phyloP scores from a whole-genome alignment of 305 asterid species.

The Coffea humblotiana region DNA sequence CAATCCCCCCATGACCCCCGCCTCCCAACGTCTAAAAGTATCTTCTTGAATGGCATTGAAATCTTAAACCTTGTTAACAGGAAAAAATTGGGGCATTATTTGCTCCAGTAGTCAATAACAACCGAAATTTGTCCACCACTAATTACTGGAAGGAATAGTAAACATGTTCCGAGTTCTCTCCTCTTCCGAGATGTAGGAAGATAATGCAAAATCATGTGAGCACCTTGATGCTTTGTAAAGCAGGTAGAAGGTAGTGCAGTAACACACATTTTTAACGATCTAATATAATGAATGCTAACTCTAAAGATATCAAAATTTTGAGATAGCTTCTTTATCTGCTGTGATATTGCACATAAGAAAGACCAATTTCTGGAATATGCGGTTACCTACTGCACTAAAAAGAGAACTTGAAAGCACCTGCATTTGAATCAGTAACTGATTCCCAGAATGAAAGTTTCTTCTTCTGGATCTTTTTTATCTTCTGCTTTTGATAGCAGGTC shows the following conservation, averaged over 20 bases:
- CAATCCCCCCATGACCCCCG: too few species aligned
- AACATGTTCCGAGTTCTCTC: background rate
- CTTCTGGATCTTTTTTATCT: conserved; percentile 51
- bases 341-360: background rate
- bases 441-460: conserved; percentile 88
- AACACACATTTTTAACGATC: background rate
- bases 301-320: background rate
- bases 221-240: background rate
- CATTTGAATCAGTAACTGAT: conserved; percentile 67
- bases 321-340: background rate
- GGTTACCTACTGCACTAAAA: conserved; percentile 32
- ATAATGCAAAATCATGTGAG: too few species aligned
- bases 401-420: conserved; percentile 87
- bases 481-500: conserved; percentile 51
- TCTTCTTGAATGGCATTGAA: too few species aligned
- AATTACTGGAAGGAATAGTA: background rate
- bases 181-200: background rate
- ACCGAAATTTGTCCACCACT: background rate
- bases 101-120: background rate
- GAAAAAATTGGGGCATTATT: too few species aligned
- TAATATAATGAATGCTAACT: background rate
- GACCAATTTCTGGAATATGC: background rate
- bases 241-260: background rate
- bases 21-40: too few species aligned
- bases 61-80: too few species aligned